These are phyloP conservation scores for Trichophyton benhamiae DNA, from an alignment of 2,329 filamentous ascomycete species.

Conservation along the genomic window DNA sequence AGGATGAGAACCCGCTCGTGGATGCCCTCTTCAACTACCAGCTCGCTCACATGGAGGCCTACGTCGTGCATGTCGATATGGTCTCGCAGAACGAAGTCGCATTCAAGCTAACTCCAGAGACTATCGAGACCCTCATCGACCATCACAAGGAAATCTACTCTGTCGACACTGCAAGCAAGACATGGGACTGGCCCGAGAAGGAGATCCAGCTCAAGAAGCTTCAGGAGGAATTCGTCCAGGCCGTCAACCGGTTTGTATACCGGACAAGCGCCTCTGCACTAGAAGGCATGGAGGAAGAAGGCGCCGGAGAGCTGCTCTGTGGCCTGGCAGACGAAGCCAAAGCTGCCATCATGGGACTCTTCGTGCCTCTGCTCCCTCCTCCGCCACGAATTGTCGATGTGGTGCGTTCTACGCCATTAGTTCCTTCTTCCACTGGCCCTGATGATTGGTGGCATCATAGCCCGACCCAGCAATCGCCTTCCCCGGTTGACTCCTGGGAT, in stretches of 20 bases:
- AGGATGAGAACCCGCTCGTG: conserved; percentile 67
- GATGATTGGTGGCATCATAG: conserved; percentile 68
- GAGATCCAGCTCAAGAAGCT: conserved; percentile 93
- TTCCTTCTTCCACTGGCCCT: conserved; percentile 66
- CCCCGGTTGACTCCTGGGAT: conserved; percentile 77
- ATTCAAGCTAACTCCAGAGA: conserved; percentile 91
- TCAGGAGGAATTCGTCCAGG: conserved; percentile 91
- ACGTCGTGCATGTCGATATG: conserved; percentile 98
- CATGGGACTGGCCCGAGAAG: conserved; percentile 93
- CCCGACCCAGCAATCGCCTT: conserved; percentile 51
- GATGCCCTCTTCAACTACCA: conserved; percentile 89
- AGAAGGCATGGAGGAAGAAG: conserved; percentile 93
- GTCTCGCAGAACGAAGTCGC: conserved; percentile 94
- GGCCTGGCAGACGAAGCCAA: conserved; percentile 92
- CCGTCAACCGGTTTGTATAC: conserved; percentile 94
- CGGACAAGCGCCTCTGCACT: conserved; percentile 77
- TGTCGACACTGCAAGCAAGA: conserved; percentile 74
- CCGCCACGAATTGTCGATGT: conserved; percentile 83
- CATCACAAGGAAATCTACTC: conserved; percentile 96
- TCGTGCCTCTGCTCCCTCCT: conserved; percentile 72
- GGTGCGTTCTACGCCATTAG: conserved; percentile 69
- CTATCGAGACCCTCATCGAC: conserved; percentile 83
- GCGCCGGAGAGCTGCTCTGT: conserved; percentile 80
- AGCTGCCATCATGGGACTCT: conserved; percentile 67
- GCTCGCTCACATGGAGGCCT: conserved; percentile 86